Conservation (phyloP, 441 rosid genomes). For the Erysimum cheiri region DNA sequence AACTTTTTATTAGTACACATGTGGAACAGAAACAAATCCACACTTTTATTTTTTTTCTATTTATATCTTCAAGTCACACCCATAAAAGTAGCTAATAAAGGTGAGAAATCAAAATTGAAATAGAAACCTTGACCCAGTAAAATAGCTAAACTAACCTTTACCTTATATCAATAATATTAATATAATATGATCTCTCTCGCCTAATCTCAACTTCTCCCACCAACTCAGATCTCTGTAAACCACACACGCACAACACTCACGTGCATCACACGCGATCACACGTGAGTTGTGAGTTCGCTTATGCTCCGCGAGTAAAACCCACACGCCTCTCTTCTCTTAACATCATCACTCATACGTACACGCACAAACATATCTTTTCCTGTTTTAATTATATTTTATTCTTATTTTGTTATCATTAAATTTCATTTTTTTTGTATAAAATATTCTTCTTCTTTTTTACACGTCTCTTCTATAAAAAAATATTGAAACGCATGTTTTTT, state of each 20-base stretch:
- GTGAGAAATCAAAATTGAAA: no score
- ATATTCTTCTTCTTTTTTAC: no score
- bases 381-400: neutral
- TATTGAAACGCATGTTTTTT: neutral
- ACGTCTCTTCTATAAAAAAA: no score
- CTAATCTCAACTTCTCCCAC: constrained; percentile 29
- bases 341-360: constrained; percentile 33
- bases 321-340: constrained; percentile 36
- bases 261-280: constrained; percentile 25
- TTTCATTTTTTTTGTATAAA: neutral
- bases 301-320: constrained; percentile 37
- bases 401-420: neutral
- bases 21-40: no score
- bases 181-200: neutral
- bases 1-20: no score
- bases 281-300: constrained; percentile 37
- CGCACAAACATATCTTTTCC: neutral
- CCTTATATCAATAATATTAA: neutral
- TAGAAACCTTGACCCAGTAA: neutral
- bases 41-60: no score
- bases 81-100: no score
- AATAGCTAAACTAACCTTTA: neutral
- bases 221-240: neutral
- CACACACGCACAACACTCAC: neutral
- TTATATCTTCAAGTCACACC: no score